Conservation (phyloP, 257 asterid genomes). For the Gynochthodes officinalis region DNA sequence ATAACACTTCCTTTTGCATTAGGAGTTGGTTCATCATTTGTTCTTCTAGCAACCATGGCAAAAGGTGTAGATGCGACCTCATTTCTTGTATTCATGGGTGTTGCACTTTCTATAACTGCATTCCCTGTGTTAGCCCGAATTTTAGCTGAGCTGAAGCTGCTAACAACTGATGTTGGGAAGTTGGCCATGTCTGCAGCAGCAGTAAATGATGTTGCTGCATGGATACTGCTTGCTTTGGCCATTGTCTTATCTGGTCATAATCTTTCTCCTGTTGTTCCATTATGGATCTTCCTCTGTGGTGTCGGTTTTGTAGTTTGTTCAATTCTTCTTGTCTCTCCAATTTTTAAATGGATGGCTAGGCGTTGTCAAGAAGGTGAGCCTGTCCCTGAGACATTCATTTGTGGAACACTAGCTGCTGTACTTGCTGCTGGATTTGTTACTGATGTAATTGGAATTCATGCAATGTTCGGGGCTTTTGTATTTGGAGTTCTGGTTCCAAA, state of each 20-base stretch:
- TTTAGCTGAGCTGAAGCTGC: constrained; percentile 70
- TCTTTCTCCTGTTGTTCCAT: constrained; percentile 46
- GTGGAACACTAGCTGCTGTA: constrained; percentile 58
- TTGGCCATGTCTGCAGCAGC: constrained; percentile 92
- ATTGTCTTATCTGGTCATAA: constrained; percentile 62
- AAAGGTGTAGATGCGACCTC: constrained; percentile 40
- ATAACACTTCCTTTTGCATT: constrained; percentile 60
- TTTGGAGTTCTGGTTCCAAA: constrained; percentile 75
- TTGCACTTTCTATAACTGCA: constrained; percentile 85
- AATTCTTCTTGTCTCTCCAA: constrained; percentile 36
- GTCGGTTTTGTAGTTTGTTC: constrained; percentile 43
- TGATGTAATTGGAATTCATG: constrained; percentile 75
- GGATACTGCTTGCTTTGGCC: constrained; percentile 77
- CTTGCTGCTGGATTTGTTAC: constrained; percentile 68
- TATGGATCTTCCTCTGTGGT: constrained; percentile 71
- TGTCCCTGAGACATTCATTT: constrained; percentile 59
- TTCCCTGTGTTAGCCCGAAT: constrained; percentile 88
- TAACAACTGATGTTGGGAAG: constrained; percentile 71
- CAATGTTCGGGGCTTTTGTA: constrained; percentile 82
- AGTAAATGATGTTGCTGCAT: constrained; percentile 76
- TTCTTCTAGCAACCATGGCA: constrained; percentile 43
- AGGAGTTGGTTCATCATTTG: constrained; percentile 71
- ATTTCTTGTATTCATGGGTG: constrained; percentile 77
- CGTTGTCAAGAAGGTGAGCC: constrained; percentile 69
- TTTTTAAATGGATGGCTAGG: constrained; percentile 62